Base-by-base conservation (phyloP, 192 early-diverging fungal species). In the Entomortierella parvispora region DNA sequence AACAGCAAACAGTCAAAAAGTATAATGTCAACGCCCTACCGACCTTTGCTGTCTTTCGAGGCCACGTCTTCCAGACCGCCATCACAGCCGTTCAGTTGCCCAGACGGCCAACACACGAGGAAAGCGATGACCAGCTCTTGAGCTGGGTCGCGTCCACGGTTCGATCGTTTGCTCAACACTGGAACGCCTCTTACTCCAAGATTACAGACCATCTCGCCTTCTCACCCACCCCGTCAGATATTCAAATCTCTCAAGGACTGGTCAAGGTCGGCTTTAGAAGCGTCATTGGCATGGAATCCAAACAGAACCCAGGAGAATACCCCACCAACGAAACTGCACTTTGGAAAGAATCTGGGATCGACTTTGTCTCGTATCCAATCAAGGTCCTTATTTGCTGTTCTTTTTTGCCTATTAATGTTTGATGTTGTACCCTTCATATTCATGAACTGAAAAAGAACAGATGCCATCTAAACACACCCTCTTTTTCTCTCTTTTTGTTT, bases 151-250 rank as follows among this genome's bases (percentile, higher is more conserved):
- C 64, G 4, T 56, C 48, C 23, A 75, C 57, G 0, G 58, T 67
- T 32, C 48, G 31, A n/a, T 60, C 62, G 0, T 61, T 75, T 34
- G 58, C 64, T 17, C 22, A 61, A 32, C 63, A 75, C 32, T 75
- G 71, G 71, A 75, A 75, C 25, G 59, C 71, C 1, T 75, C 71
- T 1, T 75, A 75, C 34, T 75, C 71, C 20, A 75, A 75, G 58
- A 75, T 75, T 58, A 75, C 71, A 6, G 64, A 75, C 48, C 71
- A 75, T 17, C 56, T 75, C 15, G 71, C 71, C 22, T 75, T 75
- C 45, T 66, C 71, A 4, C 71, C 71, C 12, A 75, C 71, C 4
- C 71, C 64, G 4, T 56, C 63, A n/a, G 71, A 75, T 48, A 40
- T 54, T 34, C 71, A 75, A 52, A 75, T 75, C 45, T 29, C 33